Conservation (phyloP, 768 basidiomycete genomes). For the Amanita thiersii region DNA sequence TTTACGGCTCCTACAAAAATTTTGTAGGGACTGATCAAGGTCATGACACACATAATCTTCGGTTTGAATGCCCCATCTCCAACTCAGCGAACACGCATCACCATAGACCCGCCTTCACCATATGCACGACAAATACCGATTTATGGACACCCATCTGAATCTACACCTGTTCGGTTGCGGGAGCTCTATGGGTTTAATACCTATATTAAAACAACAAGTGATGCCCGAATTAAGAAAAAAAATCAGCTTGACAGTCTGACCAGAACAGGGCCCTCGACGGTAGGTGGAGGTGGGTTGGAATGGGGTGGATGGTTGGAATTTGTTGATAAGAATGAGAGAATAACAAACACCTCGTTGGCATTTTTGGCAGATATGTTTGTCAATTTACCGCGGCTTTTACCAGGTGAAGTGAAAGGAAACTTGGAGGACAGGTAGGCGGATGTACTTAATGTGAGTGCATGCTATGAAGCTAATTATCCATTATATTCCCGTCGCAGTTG, state of each 20-base stretch:
- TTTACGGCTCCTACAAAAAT: background rate
- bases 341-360: constrained; percentile 40
- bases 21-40: constrained; percentile 33
- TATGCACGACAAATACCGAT: constrained; percentile 57
- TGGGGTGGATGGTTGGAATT: constrained; percentile 56
- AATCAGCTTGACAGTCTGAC: constrained; percentile 28
- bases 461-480: background rate
- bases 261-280: constrained; percentile 27
- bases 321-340: constrained; percentile 27
- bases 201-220: constrained; percentile 28
- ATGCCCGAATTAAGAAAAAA: constrained; percentile 28
- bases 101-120: constrained; percentile 41
- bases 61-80: constrained; percentile 31
- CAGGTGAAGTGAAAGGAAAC: constrained; percentile 33
- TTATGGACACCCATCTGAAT: constrained; percentile 40
- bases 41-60: constrained; percentile 51
- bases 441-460: background rate
- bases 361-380: constrained; percentile 50
- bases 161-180: constrained; percentile 16
- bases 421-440: constrained; percentile 22
- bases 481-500: constrained; percentile 28
- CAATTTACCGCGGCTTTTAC: constrained; percentile 39
- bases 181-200: constrained; percentile 26
- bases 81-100: constrained; percentile 18
- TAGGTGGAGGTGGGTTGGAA: constrained; percentile 47